A percentile compares a stretch with the other conserved stretches of the same genome.
Conservation (phyloP, 2,329 filamentous ascomycete genomes). For the Colletotrichum ledebouriae region DNA sequence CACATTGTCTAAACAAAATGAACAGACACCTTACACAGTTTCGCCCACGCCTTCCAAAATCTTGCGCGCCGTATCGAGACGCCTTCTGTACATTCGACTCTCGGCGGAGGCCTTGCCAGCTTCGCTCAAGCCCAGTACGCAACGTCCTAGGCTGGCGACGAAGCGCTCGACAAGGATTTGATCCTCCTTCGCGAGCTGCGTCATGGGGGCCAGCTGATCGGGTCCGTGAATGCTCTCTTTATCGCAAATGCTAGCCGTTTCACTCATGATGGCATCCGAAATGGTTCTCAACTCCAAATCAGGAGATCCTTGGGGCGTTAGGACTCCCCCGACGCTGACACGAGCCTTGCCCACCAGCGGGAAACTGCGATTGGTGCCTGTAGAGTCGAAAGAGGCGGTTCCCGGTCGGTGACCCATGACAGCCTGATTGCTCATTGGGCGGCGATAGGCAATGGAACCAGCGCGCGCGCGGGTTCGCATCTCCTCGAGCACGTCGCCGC, state of each 20-base stretch:
- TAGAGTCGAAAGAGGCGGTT: slow-evolving; percentile 69
- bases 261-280: slow-evolving; percentile 62
- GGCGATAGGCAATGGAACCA: slow-evolving; percentile 55
- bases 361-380: slow-evolving; percentile 72
- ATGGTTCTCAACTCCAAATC: slow-evolving; percentile 63
- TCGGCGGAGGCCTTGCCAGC: slow-evolving; percentile 67
- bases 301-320: slow-evolving; percentile 63
- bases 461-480: slow-evolving; percentile 42
- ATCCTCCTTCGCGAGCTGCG: slow-evolving; percentile 66
- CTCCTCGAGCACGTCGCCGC: slow-evolving; percentile 45
- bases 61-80: slow-evolving; percentile 80
- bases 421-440: slow-evolving; percentile 58
- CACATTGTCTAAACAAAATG: slow-evolving; percentile 21
- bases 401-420: slow-evolving; percentile 66
- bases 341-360: slow-evolving; percentile 69
- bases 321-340: slow-evolving; percentile 59
- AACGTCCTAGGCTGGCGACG: slow-evolving; percentile 71
- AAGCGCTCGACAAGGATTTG: slow-evolving; percentile 71
- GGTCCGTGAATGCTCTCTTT: slow-evolving; percentile 48
- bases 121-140: slow-evolving; percentile 70
- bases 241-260: slow-evolving; percentile 59
- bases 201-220: slow-evolving; percentile 57
- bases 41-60: slow-evolving; percentile 78
- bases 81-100: slow-evolving; percentile 74
- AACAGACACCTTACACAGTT: slow-evolving; percentile 32